phyloP scores from a whole-genome alignment of 257 asterid genomes.

The Scutellaria galericulata region DNA sequence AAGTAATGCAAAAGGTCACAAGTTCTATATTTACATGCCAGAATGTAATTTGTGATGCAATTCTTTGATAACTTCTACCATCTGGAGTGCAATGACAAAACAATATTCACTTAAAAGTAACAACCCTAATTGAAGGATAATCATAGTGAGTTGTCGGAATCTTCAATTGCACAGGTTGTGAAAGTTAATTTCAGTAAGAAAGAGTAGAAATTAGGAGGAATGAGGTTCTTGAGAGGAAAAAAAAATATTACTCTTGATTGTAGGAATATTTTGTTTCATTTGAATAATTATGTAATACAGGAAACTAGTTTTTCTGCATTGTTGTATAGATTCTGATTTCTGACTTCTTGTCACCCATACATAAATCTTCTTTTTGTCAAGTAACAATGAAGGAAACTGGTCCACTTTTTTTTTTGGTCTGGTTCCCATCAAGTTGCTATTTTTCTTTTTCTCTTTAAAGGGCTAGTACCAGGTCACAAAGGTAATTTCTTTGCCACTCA shows the following conservation, averaged over 20 bases:
- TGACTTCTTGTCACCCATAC: not conserved
- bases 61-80: not conserved
- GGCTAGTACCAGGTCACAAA: not conserved
- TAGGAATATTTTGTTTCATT: not conserved
- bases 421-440: not conserved
- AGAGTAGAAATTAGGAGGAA: not conserved
- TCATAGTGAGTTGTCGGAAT: no score
- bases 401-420: not conserved
- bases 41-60: not conserved
- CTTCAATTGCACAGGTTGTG: not conserved
- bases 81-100: not conserved
- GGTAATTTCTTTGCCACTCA: not conserved
- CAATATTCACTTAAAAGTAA: not conserved
- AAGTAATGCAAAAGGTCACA: not conserved
- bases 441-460: not conserved
- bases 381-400: not conserved
- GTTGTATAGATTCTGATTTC: not conserved
- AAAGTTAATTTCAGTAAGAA: not conserved
- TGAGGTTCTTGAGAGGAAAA: not conserved
- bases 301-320: not conserved
- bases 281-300: no score
- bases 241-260: not conserved
- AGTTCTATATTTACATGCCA: not conserved
- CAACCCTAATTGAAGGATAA: not conserved
- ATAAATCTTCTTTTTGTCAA: slow-evolving; percentile 1